Conservation (phyloP, 139 green algal species). For the Picochlorum sp. region DNA sequence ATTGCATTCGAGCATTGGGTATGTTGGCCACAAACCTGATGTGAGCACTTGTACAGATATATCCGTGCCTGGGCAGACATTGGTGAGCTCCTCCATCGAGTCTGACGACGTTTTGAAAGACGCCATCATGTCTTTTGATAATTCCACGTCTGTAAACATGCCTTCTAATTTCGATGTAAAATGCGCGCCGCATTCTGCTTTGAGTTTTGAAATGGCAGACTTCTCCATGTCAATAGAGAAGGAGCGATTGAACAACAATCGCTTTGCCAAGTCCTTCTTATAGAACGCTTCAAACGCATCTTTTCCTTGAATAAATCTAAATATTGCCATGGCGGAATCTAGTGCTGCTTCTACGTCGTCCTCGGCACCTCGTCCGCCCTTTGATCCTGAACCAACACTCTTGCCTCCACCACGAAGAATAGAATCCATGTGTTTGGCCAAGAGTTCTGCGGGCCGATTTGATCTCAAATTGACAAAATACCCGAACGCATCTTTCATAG, state of each 20-base stretch:
- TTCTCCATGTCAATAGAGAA: slow-evolving; percentile 89
- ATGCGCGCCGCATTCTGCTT: slow-evolving; percentile 89
- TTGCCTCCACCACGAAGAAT: slow-evolving; percentile 71
- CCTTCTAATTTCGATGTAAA: slow-evolving; percentile 98
- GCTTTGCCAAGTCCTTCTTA: slow-evolving; percentile 98
- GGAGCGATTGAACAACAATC: slow-evolving; percentile 78
- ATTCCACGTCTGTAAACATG: slow-evolving; percentile 91
- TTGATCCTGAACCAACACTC: slow-evolving; percentile 1
- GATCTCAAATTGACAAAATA: slow-evolving; percentile 85
- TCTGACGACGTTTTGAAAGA: slow-evolving; percentile 44
- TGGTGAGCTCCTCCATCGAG: background rate
- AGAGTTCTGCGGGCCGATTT: slow-evolving; percentile 82
- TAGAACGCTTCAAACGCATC: slow-evolving; percentile 99
- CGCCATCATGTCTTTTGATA: slow-evolving; percentile 69
- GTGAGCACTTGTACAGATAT: slow-evolving; percentile 89
- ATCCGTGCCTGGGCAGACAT: slow-evolving; percentile 57
- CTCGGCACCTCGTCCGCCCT: slow-evolving; percentile 34
- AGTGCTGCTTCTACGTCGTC: slow-evolving; percentile 81
- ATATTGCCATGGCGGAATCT: slow-evolving; percentile 83
- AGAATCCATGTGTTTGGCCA: slow-evolving; percentile 92
- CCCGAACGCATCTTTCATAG: slow-evolving; percentile 89
- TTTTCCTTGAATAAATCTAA: slow-evolving; percentile 93
- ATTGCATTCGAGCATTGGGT: slow-evolving; percentile 69
- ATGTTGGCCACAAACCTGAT: slow-evolving; percentile 89
- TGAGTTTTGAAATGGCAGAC: slow-evolving; percentile 90